A percentile compares a stretch with the other conserved stretches of the same genome.
phyloP scores from a whole-genome alignment of 75 land plant genomes.

The Larix kaempferi region DNA sequence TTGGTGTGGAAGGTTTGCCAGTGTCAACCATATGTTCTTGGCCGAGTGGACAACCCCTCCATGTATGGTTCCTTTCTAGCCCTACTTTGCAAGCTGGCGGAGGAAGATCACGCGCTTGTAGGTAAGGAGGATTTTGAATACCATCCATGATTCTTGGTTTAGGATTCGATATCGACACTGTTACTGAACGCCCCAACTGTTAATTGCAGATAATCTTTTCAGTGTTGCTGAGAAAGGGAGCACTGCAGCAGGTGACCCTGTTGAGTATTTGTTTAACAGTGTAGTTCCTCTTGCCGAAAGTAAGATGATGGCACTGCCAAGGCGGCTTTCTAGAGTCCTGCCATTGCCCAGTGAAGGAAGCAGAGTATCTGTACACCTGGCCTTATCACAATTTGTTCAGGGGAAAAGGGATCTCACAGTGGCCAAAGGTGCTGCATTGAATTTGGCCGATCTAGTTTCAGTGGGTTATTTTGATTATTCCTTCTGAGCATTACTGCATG shows the following conservation, averaged over 20 bases:
- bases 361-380: no score
- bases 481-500: no score
- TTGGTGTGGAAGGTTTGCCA: neutral
- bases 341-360: no score
- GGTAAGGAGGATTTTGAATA: neutral
- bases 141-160: neutral
- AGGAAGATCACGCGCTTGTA: neutral
- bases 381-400: no score
- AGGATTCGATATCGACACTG: neutral
- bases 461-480: no score
- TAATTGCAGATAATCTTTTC: neutral
- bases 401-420: no score
- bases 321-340: no score
- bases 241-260: neutral
- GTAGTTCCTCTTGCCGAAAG: no score
- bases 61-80: neutral
- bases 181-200: neutral
- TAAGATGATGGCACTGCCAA: no score
- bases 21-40: neutral
- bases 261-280: neutral
- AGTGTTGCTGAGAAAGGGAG: neutral
- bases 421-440: no score
- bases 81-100: neutral
- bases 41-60: neutral
- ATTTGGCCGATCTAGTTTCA: no score